Percentiles rank a stretch among this genome's conserved stretches.
phyloP scores from a whole-genome alignment of 2,329 filamentous ascomycete genomes.

The Lasiodiplodia theobromae region DNA sequence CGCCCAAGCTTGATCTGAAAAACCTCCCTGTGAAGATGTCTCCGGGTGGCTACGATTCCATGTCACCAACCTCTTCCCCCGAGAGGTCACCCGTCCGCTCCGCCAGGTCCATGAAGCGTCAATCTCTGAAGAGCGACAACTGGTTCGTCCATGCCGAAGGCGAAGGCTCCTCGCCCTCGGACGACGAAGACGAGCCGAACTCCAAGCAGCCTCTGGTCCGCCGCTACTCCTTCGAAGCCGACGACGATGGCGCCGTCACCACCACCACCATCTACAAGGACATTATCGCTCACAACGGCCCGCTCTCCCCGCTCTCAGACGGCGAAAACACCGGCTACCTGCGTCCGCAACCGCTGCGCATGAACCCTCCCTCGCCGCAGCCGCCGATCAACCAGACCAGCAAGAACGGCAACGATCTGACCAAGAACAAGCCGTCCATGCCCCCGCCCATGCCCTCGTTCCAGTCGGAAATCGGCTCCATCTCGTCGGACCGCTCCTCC shows the following conservation, averaged over 20 bases:
- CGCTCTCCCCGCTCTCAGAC: constrained; percentile 2
- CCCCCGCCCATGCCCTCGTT: constrained; percentile 23
- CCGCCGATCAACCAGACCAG: constrained; percentile 37
- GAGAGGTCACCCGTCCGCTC: constrained; percentile 34
- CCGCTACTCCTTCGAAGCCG: constrained; percentile 27
- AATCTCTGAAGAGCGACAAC: constrained; percentile 53
- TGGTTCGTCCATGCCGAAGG: constrained; percentile 50
- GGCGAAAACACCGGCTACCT: constrained; percentile 33
- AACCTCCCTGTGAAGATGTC: constrained; percentile 39
- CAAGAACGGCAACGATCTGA: background rate
- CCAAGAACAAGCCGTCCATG: background rate
- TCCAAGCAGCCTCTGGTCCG: constrained; percentile 6
- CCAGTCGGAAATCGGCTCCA: constrained; percentile 12
- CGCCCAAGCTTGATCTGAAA: constrained; percentile 6
- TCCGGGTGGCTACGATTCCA: constrained; percentile 39
- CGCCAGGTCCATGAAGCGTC: constrained; percentile 25
- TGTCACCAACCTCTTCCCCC: constrained; percentile 32
- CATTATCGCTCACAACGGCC: constrained; percentile 33
- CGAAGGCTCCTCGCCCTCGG: background rate
- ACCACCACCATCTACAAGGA: background rate
- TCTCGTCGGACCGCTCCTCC: constrained; percentile 27
- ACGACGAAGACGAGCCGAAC: background rate
- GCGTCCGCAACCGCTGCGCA: constrained; percentile 52
- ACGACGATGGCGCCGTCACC: constrained; percentile 13
- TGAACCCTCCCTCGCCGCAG: constrained; percentile 54